Evolutionary conservation across 495 filamentous ascomycete species (phyloP), one percentile per base, ranked within the genome.

Genomic region (Chlorociboria aeruginascens): DNA sequence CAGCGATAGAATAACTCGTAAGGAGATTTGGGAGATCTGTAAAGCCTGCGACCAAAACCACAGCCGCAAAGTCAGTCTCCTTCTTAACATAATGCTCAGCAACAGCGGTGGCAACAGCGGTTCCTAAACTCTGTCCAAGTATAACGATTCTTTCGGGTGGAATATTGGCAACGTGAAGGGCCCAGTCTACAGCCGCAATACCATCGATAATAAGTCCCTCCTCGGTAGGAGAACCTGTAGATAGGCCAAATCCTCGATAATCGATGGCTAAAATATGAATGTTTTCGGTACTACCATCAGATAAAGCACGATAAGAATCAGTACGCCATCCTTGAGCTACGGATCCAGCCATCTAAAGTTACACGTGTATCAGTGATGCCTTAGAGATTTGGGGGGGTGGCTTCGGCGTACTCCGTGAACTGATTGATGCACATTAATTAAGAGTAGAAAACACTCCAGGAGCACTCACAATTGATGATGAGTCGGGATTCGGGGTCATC

Each of bases 171-270:
- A 75, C 64, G 32, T 77, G 60, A 49, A 83, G 68, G 1, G 83
- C 82, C 80, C 81, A 93, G 50, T 82, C 70, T 1, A 89, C 66
- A 1, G 82, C 67, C 0, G 88, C 65, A 4, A 82, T 64, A 25
- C 83, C 88, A 55, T 98, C 92, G 7, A 73, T 76, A 48, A 92
- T 84, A 11, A 98, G 67, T 1, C 92, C 92, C 20, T 71, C 61
- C 64, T 98, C 92, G 0, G 83, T 82, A 2, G 92, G 92, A 12
- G 65, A 67, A 25, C 90, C 89, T 11, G 82, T 85, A 14, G 83
- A 89, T 28, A 77, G 69, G 6, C 89, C 90, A 56, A 85, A 96
- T 28, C 92, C 92, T 28, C 92, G 83, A 65, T 96, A 96, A 69
- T 95, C 88, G 46, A 95, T 72, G 20, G 79, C 67, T 0, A 86